Base-by-base conservation (phyloP, 176 grass and related monocot species). In the Carex kokanica region DNA sequence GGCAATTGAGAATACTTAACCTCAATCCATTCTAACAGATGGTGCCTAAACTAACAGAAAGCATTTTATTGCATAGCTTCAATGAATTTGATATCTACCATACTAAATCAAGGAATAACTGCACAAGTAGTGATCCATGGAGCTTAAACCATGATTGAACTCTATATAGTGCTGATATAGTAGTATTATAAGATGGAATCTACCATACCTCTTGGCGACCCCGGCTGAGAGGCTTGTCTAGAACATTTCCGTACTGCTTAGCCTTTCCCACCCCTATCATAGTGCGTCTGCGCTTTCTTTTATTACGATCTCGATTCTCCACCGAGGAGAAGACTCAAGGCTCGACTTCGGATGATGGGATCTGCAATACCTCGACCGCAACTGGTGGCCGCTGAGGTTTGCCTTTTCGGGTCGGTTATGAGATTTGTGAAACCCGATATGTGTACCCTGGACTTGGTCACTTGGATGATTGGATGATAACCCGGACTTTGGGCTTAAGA, bases 251-350 rank as follows among this genome's bases (percentile, higher is more conserved):
- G 21, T 98, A 98, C 86, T 98, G 93, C 91, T 98, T 98, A 63
- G 88, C 83, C 87, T 98, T 98, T 25, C 96, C 96, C 3, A 93
- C 96, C 16, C 93, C 91, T 65, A 98, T 98, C 96, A 98, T 98
- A 78, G 40, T 16, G 27, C 2, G 6, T 20, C 40, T 49, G n/a
- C n/a, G n/a, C n/a, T n/a, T n/a, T n/a, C n/a, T n/a, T n/a, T n/a
- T n/a, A n/a, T n/a, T n/a, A n/a, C n/a, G 21, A 77, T 77, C 43
- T 75, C 73, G 51, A 77, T 24, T 75, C 43, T 77, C 73, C 25
- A 77, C 47, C 49, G 12, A 55, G 49, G 47, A 75, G 72, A 31
- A 77, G 72, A 55, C 13, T 54, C 23, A 6, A 49, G 41, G 9
- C 41, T 43, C 41, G 8, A 43, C 41, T 43, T 8, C 7, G 1